A percentile compares a stretch with the other conserved stretches of the same genome.
Conservation (phyloP, 2,329 filamentous ascomycete genomes). For the Arthrobotrys pseudoclavata region DNA sequence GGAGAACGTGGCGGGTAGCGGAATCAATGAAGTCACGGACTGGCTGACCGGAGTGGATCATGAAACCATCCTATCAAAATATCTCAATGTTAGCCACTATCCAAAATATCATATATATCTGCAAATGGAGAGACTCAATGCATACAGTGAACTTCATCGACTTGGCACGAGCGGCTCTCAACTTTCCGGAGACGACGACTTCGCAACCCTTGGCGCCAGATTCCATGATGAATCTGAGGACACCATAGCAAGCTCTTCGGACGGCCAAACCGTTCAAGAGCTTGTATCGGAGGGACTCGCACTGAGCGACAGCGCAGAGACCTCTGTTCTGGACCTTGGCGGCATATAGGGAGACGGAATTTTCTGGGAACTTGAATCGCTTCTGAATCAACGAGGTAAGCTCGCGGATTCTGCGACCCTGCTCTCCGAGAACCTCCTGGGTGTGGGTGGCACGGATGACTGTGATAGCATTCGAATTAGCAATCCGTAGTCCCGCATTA, state of each 20-base stretch:
- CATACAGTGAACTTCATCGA: constrained; percentile 99
- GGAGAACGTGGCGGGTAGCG: constrained; percentile 98
- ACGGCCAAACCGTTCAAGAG: constrained; percentile 99
- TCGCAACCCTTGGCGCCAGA: constrained; percentile 99
- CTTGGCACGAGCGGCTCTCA: constrained; percentile 98
- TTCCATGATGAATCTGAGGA: constrained; percentile 99
- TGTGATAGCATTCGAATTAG: constrained; percentile 64
- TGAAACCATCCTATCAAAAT: constrained; percentile 84
- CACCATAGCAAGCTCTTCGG: constrained; percentile 99
- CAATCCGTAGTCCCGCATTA: constrained; percentile 53
- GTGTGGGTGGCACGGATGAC: constrained; percentile 99
- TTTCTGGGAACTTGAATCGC: constrained; percentile 99
- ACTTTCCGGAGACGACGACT: constrained; percentile 99
- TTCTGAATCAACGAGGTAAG: constrained; percentile 99
- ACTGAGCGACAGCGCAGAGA: constrained; percentile 99
- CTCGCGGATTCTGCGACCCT: constrained; percentile 99
- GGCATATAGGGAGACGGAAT: constrained; percentile 99
- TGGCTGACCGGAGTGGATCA: constrained; percentile 99
- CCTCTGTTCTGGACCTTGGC: constrained; percentile 99
- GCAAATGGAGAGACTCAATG: constrained; percentile 21
- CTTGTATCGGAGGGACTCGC: constrained; percentile 99
- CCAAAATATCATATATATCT: constrained; percentile 24
- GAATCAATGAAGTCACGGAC: constrained; percentile 99
- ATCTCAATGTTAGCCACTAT: constrained; percentile 29
- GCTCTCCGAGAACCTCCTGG: constrained; percentile 99